Percentiles rank a stretch among this genome's conserved stretches.
Conservation (phyloP, 139 green algal species). For the Spirogloea muscicola region DNA sequence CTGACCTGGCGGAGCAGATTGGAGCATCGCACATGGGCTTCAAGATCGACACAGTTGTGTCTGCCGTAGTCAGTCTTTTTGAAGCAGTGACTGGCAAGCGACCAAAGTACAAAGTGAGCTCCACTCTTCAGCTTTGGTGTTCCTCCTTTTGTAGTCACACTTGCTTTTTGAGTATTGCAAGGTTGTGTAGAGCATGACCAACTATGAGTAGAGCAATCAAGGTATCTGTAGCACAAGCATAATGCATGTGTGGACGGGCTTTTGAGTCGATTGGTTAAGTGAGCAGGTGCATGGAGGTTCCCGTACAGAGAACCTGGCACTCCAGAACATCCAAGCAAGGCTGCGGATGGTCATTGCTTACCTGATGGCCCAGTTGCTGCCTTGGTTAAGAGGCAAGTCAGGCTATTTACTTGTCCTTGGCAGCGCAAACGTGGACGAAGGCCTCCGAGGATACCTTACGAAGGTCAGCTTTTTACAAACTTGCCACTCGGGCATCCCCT, state of each 20-base stretch:
- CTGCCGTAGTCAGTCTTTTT: conserved; percentile 74
- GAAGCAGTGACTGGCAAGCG: conserved; percentile 65
- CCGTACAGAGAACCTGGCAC: conserved; percentile 83
- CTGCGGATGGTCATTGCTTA: conserved; percentile 96
- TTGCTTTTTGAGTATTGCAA: no score
- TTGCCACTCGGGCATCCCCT: no score
- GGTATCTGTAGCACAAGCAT: no score
- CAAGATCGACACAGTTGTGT: conserved; percentile 75
- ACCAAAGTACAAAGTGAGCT: conserved; percentile 69
- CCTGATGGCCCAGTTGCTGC: conserved; percentile 52
- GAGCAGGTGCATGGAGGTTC: conserved; percentile 73
- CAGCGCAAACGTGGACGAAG: conserved; percentile 94
- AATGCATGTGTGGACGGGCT: no score
- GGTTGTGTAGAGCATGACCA: no score
- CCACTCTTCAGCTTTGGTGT: no score
- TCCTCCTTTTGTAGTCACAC: no score
- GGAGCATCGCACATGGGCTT: conserved; percentile 80
- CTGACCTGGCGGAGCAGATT: conserved; percentile 65
- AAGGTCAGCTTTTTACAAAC: conserved; percentile 40
- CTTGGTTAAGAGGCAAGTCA: conserved; percentile 27
- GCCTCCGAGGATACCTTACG: conserved; percentile 62
- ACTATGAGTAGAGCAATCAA: no score
- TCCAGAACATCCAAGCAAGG: conserved; percentile 90
- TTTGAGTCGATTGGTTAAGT: no score
- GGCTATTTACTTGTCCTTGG: conserved; percentile 94